Percentiles rank a stretch among this genome's conserved stretches.
Conservation (phyloP, 306 rosid species). For the Medicago truncatula region DNA sequence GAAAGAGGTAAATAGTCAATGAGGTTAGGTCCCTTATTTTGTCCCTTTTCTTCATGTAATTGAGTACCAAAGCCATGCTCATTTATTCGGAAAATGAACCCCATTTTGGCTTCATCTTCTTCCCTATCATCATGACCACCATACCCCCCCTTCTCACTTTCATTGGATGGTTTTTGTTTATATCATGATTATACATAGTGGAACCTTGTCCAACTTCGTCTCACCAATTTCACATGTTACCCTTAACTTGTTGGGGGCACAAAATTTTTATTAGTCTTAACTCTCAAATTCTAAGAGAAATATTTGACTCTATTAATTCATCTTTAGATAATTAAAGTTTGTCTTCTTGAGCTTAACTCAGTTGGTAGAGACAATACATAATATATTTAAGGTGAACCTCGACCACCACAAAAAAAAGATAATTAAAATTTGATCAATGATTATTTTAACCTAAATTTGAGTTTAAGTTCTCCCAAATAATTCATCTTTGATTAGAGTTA, state of each 20-base stretch:
- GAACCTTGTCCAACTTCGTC: constrained; percentile 59
- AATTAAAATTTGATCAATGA: too few species aligned
- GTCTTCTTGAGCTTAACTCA: too few species aligned
- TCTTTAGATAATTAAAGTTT: too few species aligned
- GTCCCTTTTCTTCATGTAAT: constrained; percentile 71
- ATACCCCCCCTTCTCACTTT: constrained; percentile 47
- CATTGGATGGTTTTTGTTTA: constrained; percentile 53
- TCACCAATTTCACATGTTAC: constrained; percentile 56
- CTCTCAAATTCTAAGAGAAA: too few species aligned
- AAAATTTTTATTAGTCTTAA: not conserved
- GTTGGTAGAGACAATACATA: too few species aligned
- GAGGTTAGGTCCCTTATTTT: constrained; percentile 75
- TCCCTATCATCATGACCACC: constrained; percentile 59
- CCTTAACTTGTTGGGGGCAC: constrained; percentile 38
- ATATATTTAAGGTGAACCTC: too few species aligned
- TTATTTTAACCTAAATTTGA: too few species aligned
- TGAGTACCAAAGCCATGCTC: constrained; percentile 83
- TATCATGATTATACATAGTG: constrained; percentile 57
- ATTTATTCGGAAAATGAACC: constrained; percentile 86
- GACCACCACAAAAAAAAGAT: too few species aligned
- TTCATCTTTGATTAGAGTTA: too few species aligned
- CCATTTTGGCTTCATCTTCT: constrained; percentile 72
- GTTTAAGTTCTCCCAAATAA: too few species aligned
- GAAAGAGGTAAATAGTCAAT: constrained; percentile 66
- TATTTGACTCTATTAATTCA: too few species aligned